Evolutionary conservation across 495 filamentous ascomycete species (phyloP), one percentile per base, ranked within the genome.

Genomic region (Hypoxylon intermedium): DNA sequence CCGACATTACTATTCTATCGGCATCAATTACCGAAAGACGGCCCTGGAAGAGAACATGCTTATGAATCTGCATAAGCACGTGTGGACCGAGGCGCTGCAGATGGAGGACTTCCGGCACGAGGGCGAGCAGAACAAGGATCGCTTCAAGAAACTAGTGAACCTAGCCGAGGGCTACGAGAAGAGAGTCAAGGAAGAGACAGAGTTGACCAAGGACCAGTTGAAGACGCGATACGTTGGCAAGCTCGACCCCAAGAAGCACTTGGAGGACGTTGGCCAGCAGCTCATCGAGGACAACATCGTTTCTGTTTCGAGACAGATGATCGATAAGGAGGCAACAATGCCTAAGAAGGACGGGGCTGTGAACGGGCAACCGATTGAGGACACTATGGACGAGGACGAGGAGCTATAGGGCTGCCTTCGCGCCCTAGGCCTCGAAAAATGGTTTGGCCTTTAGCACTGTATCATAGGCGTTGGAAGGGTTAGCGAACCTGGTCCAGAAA

Each of bases 201-300:
- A 97, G 76, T 77, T 98, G 72, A 96, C 86, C 34, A 97, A 97
- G 82, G 94, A 98, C 23, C 93, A 98, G 70, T 80, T 98, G 51
- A 97, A 97, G 87, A 98, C 94, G 47, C 86, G 94, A 85, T 98
- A 98, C 75, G 94, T 98, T 41, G 94, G 94, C 71, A 98, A 97
- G 79, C 84, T 98, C 66, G 94, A 98, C 69, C 94, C 94, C 23
- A 98, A 98, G 88, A 98, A 98, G 82, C 94, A 98, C 73, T 80
- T 98, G 69, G 94, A 97, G 75, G 91, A 96, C 67, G 87, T 98
- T 51, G 94, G 95, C 56, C 93, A 96, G 76, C 85, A 91, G 67
- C 83, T 97, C 52, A 97, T 98, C 67, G 94, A 98, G 77, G 93
- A 98, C 80, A 98, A 98, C 74, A 98, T 98, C 52, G 94, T 98